A percentile compares a stretch with the other conserved stretches of the same genome.
Evolutionary conservation across 176 grass and related monocot species (phyloP).

Genomic region (Triticum urartu): DNA sequence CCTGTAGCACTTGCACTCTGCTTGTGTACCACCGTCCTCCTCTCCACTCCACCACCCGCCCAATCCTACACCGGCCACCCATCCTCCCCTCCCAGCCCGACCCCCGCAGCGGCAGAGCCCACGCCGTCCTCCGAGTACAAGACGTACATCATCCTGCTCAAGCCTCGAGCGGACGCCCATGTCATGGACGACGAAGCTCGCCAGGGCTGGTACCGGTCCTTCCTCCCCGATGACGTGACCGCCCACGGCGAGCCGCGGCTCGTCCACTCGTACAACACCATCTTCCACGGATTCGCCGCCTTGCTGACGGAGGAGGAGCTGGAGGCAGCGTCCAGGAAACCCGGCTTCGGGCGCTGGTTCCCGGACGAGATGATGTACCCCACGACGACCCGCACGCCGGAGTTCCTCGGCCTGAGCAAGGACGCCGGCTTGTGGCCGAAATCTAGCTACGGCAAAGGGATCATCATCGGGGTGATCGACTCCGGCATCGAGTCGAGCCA

Average conservation of each 20-base stretch:
- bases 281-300: neutral
- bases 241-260: neutral
- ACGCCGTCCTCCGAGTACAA: neutral
- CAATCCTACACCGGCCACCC: too few species aligned
- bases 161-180: too few species aligned
- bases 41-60: too few species aligned
- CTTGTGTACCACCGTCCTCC: too few species aligned
- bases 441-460: neutral
- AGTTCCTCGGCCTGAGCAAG: neutral
- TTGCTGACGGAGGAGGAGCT: neutral
- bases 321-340: neutral
- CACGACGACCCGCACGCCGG: neutral
- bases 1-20: too few species aligned
- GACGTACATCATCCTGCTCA: too few species aligned
- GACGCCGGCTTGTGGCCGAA: neutral
- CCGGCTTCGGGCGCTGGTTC: neutral
- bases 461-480: too few species aligned
- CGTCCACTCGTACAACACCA: neutral
- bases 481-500: neutral
- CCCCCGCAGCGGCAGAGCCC: too few species aligned
- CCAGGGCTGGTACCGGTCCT: neutral
- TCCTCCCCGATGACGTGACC: neutral
- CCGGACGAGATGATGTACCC: neutral
- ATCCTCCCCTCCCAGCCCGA: too few species aligned
- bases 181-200: neutral